Conservation (phyloP, 139 green algal genomes). For the Raphidocelis subcapitata region DNA sequence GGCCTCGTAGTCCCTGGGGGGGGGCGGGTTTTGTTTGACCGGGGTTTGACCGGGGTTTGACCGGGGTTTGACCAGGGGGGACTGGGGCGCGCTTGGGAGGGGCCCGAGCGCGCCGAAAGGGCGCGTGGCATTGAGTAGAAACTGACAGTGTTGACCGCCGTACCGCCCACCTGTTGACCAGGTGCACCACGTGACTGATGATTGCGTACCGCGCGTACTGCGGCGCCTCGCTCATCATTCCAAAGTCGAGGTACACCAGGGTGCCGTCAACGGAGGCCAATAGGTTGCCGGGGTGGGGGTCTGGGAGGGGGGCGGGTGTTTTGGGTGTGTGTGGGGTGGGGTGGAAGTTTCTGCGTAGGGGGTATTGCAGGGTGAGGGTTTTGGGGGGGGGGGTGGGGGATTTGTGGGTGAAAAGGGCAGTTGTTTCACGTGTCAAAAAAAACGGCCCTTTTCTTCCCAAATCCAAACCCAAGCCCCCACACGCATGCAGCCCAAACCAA, state of each 20-base stretch:
- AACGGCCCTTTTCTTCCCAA: no score
- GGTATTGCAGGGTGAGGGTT: background rate
- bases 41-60: no score
- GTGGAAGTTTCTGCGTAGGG: background rate
- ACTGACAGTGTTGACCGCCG: background rate
- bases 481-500: no score
- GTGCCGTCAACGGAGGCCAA: conserved; percentile 82
- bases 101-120: no score
- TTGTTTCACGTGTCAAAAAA: no score
- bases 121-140: background rate
- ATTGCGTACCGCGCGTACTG: conserved; percentile 82
- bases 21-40: no score
- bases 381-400: no score
- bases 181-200: conserved; percentile 95
- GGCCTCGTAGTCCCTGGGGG: conserved; percentile 67
- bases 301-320: background rate
- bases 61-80: no score
- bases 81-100: no score
- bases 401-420: no score
- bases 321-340: background rate
- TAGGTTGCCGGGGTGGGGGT: conserved; percentile 80
- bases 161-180: conserved; percentile 78
- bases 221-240: conserved; percentile 95
- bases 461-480: no score
- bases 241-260: conserved; percentile 85